Base-by-base conservation (phyloP, 75 land plant species). In the Picea sitchensis region DNA sequence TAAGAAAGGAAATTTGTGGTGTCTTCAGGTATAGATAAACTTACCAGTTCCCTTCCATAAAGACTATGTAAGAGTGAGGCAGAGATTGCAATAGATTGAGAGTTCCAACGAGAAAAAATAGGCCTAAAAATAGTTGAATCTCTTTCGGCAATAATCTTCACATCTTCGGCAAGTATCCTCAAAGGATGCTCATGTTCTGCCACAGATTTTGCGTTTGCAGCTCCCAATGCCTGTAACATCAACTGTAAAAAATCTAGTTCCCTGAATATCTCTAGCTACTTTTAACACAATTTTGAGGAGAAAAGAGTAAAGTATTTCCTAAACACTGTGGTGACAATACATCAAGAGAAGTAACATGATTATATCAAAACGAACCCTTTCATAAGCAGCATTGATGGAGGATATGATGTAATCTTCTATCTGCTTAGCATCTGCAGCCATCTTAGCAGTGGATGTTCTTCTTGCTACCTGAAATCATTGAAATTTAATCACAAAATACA, bases 351-450 rank as follows among this genome's bases (percentile, higher is more conserved):
- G 64, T 38, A 14, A 84, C 59, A 17, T 15, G 58, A 21, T 8
- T 11, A 36, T 7, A 14, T 59, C 67, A 21, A 63, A 7, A 80
- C 87, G 61, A 59, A 93, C 96, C 90, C 91, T 87, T 47, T 76
- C 84, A 83, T 81, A 93, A 77, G 91, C 96, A 86, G 85, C 80
- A 79, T 85, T 81, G 56, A 86, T 82, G 65, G 98, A 93, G 38
- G 76, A 90, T 56, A 84, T 80, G 3, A 94, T 86, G 83, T 90
- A 94, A 20, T 77, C 82, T 79, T 86, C 86, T 13, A 91, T 59
- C 80, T 87, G 87, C 76, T 82, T 84, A 72, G 86, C 80, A 77
- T 84, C 82, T 71, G 74, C 61, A 54, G 59, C 76, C 36, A 41
- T 41, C 51, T 71, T 47, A 14, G 73, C 54, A 71, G 21, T n/a